Conservation (phyloP, 257 asterid genomes). For the Rhazya stricta region DNA sequence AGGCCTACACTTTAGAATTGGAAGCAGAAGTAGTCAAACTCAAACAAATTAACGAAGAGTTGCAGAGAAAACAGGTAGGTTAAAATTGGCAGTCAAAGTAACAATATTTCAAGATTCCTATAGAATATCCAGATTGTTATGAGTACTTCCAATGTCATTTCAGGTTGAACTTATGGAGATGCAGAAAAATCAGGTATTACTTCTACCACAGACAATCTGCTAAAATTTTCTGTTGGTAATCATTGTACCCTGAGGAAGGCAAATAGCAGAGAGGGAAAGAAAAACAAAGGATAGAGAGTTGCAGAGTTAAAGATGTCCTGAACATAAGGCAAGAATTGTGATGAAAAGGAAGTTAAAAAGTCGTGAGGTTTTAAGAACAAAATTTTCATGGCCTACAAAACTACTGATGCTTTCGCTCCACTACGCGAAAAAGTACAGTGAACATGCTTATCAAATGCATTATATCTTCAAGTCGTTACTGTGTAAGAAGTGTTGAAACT, state of each 20-base stretch:
- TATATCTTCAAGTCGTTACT: neutral
- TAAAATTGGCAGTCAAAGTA: slow-evolving; percentile 13
- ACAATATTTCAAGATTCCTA: neutral
- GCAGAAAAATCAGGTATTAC: slow-evolving; percentile 73
- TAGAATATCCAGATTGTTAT: neutral
- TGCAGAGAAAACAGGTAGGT: slow-evolving; percentile 71
- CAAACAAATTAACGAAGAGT: slow-evolving; percentile 58
- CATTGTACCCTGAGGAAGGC: neutral
- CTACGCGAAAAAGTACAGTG: neutral
- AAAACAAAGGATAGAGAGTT: neutral
- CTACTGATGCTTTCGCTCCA: neutral
- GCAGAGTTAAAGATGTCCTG: neutral
- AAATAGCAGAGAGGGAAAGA: too few relatives aligned
- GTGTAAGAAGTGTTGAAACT: too few relatives aligned
- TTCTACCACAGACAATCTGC: neutral
- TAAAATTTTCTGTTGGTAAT: neutral
- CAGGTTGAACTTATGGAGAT: slow-evolving; percentile 69
- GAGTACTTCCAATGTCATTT: slow-evolving; percentile 4
- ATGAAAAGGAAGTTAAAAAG: neutral
- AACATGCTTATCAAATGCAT: neutral
- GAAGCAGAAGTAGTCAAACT: slow-evolving; percentile 91
- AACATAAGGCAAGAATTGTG: neutral
- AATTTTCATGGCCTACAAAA: neutral
- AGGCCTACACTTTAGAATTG: slow-evolving; percentile 90
- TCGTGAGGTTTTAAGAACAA: neutral